A percentile compares a stretch with the other conserved stretches of the same genome.
These are phyloP conservation scores for Pichia sp. DNA, from an alignment of 1,139 yeast genomes.

Conservation along the genomic window DNA sequence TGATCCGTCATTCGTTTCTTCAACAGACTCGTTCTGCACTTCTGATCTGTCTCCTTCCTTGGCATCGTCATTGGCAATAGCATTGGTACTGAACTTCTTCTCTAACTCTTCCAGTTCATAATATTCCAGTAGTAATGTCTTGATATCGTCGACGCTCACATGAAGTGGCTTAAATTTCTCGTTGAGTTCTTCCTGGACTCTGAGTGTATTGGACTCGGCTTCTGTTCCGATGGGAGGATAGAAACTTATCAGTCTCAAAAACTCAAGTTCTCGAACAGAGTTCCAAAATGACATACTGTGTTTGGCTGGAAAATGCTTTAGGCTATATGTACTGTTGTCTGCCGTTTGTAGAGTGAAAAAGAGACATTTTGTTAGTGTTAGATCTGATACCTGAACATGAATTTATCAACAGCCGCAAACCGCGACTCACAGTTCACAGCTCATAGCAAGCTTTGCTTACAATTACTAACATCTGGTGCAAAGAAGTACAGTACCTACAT, in stretches of 20 bases:
- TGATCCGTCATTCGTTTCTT: constrained; percentile 1
- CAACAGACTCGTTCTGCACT: neutral
- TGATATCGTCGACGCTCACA: constrained; percentile 15
- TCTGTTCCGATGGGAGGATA: constrained; percentile 23
- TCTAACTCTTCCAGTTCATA: constrained; percentile 24
- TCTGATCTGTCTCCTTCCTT: neutral
- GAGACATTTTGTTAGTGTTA: too few relatives aligned
- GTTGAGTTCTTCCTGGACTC: constrained; percentile 27
- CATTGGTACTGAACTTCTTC: constrained; percentile 14
- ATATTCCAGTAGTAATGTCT: constrained; percentile 17
- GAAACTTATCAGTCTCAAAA: constrained; percentile 19
- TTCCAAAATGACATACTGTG: too few relatives aligned
- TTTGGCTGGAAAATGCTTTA: too few relatives aligned
- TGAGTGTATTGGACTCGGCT: constrained; percentile 9
- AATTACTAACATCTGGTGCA: too few relatives aligned
- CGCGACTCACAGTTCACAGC: too few relatives aligned
- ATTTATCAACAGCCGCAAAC: too few relatives aligned
- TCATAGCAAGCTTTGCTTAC: too few relatives aligned
- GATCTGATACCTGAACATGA: too few relatives aligned
- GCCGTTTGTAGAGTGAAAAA: neutral
- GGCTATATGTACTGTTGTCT: too few relatives aligned
- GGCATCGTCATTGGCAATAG: neutral
- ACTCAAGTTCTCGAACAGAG: neutral
- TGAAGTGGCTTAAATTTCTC: constrained; percentile 22
- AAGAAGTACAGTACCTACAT: too few relatives aligned